Conservation (phyloP, 73 alveolate genomes). For the Stentor roeselii region DNA sequence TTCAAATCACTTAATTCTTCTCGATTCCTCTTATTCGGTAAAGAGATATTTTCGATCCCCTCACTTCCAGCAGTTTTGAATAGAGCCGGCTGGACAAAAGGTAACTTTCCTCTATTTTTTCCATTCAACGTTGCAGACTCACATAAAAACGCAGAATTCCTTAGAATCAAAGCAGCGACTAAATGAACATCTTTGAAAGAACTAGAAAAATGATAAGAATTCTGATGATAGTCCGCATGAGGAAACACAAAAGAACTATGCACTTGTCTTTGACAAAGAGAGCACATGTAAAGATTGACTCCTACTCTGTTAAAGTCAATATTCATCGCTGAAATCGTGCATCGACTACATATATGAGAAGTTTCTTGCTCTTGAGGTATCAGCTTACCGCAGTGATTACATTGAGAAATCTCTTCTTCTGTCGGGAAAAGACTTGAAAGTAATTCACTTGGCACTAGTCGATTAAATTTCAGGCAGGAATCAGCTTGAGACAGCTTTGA, state of each 20-base stretch:
- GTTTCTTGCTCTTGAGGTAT: neutral
- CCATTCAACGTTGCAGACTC: too few species aligned
- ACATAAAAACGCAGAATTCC: too few species aligned
- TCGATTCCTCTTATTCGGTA: too few species aligned
- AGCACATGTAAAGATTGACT: neutral
- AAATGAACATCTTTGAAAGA: too few species aligned
- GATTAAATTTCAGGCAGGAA: neutral
- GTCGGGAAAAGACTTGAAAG: neutral
- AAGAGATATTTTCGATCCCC: too few species aligned
- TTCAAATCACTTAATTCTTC: too few species aligned
- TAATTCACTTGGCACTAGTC: neutral
- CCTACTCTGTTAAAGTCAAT: neutral
- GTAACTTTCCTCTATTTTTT: too few species aligned
- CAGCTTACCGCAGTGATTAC: neutral
- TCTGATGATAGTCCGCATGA: neutral
- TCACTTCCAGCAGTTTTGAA: too few species aligned
- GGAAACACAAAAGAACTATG: neutral
- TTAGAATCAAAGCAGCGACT: too few species aligned
- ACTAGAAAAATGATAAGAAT: too few species aligned
- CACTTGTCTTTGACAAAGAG: neutral
- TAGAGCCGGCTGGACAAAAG: too few species aligned
- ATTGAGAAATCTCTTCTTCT: neutral
- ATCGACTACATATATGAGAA: neutral
- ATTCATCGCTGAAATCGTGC: too few species aligned
- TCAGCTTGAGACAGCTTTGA: neutral